A percentile compares a stretch with the other conserved stretches of the same genome.
These are phyloP conservation scores for Leccinum angustisporum DNA, from an alignment of 1,284 basidiomycete species.

Conservation along the genomic window DNA sequence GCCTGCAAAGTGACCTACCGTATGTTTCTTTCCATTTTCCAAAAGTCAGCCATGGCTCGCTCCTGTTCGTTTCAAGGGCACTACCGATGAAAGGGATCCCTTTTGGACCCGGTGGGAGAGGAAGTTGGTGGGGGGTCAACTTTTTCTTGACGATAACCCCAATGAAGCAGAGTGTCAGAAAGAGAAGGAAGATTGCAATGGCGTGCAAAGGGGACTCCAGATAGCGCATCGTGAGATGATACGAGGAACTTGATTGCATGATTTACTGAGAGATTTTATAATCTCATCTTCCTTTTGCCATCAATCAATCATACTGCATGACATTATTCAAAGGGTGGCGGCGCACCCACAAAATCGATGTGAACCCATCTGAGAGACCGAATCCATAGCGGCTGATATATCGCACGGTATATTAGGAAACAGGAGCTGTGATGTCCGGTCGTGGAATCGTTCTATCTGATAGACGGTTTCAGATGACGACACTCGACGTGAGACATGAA, in stretches of 20 bases:
- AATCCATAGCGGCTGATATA: not conserved
- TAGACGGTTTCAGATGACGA: slow-evolving; percentile 9
- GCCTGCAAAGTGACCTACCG: slow-evolving; percentile 19
- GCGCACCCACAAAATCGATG: not conserved
- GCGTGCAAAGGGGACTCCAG: not conserved
- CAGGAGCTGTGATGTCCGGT: not conserved
- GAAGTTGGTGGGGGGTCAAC: slow-evolving; percentile 17
- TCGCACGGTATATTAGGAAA: slow-evolving; percentile 2
- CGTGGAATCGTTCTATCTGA: not conserved
- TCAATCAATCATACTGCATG: not conserved
- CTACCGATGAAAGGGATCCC: slow-evolving; percentile 31
- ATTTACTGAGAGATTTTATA: slow-evolving; percentile 9
- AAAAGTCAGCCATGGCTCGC: slow-evolving; percentile 33
- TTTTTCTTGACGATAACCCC: slow-evolving; percentile 4
- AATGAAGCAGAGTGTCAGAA: slow-evolving; percentile 7
- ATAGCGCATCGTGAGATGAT: slow-evolving; percentile 9
- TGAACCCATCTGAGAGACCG: not conserved
- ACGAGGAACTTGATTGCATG: not conserved
- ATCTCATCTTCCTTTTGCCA: not conserved
- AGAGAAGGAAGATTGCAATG: not conserved
- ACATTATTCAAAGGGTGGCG: not conserved
- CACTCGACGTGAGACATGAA: slow-evolving; percentile 10
- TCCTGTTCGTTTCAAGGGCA: slow-evolving; percentile 23
- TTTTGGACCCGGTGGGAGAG: slow-evolving; percentile 33
- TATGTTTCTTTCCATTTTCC: slow-evolving; percentile 23